Base-by-base conservation (phyloP, 176 grass and related monocot species). In the Pharus latifolius region DNA sequence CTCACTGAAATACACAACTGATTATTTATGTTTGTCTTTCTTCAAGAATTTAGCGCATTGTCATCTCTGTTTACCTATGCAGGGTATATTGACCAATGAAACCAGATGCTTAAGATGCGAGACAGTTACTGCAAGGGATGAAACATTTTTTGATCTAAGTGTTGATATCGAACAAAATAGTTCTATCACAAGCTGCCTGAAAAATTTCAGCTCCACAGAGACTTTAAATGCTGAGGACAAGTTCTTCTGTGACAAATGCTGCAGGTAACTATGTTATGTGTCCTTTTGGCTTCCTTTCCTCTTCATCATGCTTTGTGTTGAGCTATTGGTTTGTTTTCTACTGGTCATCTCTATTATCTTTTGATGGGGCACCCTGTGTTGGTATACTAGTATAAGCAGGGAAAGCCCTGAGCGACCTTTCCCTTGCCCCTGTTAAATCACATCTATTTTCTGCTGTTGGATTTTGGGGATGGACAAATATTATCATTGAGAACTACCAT, bases 181-280 rank as follows among this genome's bases (percentile, higher is more conserved):
- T 82, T 93, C 90, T 48, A 98, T 90, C 30, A 98, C 94, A 56
- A 91, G 94, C 77, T 93, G 94, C 65, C 76, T 93, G 78, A 93
- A 93, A 73, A 98, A 98, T 73, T 98, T 98, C 67, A 88, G 94
- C 43, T 98, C 87, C 32, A 98, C 90, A 19, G 94, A 92, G 60
- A 93, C 94, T 62, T 89, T 92, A 75, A 97, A 97, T 81, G 89
- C 95, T 18, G 90, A 93, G 66, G 90, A 93, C 56, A 98, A 98
- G 72, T 98, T 94, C 80, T 97, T 97, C 67, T 98, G 95, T 75
- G 90, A 93, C 68, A 93, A 93, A 60, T 98, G 95, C 50, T 98
- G 89, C 89, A 98, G 94, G 89, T 96, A 45, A 40, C 22, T 70
- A 51, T 47, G 28, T 23, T 12, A 62, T 67, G 23, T 60, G 53